Percentiles rank a stretch among this genome's conserved stretches.
phyloP scores from a whole-genome alignment of 805 yeast species.

The Pichia nanzhaoensis region DNA sequence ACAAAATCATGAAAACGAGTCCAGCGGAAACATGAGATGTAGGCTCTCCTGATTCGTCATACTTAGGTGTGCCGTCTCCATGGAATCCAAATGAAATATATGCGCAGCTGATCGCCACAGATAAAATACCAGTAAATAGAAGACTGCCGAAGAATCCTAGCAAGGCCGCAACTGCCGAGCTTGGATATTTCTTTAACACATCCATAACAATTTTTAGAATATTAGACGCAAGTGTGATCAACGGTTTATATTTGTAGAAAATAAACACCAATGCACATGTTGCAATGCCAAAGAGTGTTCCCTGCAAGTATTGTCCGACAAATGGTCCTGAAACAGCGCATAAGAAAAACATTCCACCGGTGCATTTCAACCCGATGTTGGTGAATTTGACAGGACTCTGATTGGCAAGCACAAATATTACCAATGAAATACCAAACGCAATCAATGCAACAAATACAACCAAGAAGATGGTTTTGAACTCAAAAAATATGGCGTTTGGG shows the following conservation, averaged over 20 bases:
- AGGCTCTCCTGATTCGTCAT: slow-evolving; percentile 13
- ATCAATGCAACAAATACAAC: slow-evolving; percentile 59
- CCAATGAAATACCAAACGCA: slow-evolving; percentile 49
- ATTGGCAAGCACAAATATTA: slow-evolving; percentile 57
- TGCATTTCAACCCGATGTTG: slow-evolving; percentile 59
- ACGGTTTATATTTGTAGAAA: slow-evolving; percentile 30
- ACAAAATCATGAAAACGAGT: slow-evolving; percentile 59
- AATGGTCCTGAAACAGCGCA: neutral
- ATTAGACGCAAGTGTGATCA: slow-evolving; percentile 25
- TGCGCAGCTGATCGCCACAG: slow-evolving; percentile 8
- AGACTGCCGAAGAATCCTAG: slow-evolving; percentile 24
- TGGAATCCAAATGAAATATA: slow-evolving; percentile 14
- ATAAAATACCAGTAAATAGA: slow-evolving; percentile 7
- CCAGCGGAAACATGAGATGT: slow-evolving; percentile 29
- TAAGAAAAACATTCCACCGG: slow-evolving; percentile 48
- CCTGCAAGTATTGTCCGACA: neutral
- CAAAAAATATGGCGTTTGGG: slow-evolving; percentile 5
- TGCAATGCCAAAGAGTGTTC: neutral
- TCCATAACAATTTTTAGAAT: slow-evolving; percentile 46
- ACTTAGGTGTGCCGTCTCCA: slow-evolving; percentile 11
- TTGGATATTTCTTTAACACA: slow-evolving; percentile 66
- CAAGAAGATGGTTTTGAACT: slow-evolving; percentile 38
- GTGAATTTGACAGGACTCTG: slow-evolving; percentile 62
- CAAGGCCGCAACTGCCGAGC: slow-evolving; percentile 44
- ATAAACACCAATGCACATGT: slow-evolving; percentile 53